Evolutionary conservation across 164 flowering plant genomes (phyloP), one percentile per base, ranked within the genome.

Genomic region (Chimonanthus praecox): DNA sequence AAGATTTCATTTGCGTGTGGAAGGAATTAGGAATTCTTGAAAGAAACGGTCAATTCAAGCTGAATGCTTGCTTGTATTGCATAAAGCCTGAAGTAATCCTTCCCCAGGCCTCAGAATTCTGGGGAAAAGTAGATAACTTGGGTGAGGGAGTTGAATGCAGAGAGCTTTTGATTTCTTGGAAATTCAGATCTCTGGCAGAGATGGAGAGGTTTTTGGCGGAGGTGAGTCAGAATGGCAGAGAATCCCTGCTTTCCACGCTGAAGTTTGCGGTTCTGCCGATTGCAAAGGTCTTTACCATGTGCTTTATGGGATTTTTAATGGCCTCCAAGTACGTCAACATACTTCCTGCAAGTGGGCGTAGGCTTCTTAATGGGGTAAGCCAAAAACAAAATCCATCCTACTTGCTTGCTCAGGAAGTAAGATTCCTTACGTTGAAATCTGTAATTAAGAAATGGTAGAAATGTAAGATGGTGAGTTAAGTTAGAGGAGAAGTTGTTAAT

Each of bases 281-380:
- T 51, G 95, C 93, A 0, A 93, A 95, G 75, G 99, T 95, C 51
- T 92, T 95, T 76, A 86, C 97, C 0, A 82, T 92, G 84, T 95
- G 99, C 71, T 91, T 89, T 75, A 33, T 95, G 88, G 99, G 98
- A 6, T 89, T 90, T 74, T 87, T 95, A 1, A 90, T 95, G 98
- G 99, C 99, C 0, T 86, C 96, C 64, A 94, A 94, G 85, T 88
- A 85, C 73, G 94, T 95, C 46, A 91, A 92, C 78, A 90, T 95
- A 69, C 84, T 95, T 66, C 96, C 96, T 50, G 89, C 99, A 7
- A 83, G 73, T 67, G 98, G 99, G 64, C 80, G 98, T 69, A 92
- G 87, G 75, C 94, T 91, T 58, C 83, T 95, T 48, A 95, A 95
- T 81, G 99, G 97, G 93, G 99, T 95, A 70, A 80, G 80, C 43